phyloP scores from a whole-genome alignment of 805 yeast species.

The Yarrowia sp. region DNA sequence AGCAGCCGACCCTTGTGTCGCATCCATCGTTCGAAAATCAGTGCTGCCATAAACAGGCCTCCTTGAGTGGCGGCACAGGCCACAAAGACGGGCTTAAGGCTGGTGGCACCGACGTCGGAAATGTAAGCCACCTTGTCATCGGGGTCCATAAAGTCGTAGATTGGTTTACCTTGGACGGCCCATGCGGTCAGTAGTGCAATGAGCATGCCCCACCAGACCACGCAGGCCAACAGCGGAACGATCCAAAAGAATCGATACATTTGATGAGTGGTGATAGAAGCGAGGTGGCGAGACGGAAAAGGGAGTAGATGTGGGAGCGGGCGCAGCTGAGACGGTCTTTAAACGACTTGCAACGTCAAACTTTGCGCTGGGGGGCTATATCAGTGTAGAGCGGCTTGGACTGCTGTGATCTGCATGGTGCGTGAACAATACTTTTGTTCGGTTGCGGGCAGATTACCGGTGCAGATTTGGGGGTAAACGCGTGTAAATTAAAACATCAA shows the following conservation, averaged over 20 bases:
- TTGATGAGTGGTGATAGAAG: neutral
- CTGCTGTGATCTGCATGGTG: slow-evolving; percentile 12
- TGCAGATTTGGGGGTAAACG: neutral
- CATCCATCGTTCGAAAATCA: slow-evolving; percentile 59
- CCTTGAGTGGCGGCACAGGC: slow-evolving; percentile 76
- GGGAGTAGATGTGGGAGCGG: neutral
- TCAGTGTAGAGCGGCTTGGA: slow-evolving; percentile 6
- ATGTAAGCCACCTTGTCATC: slow-evolving; percentile 55
- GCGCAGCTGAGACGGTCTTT: neutral
- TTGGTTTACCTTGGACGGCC: slow-evolving; percentile 77
- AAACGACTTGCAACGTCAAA: slow-evolving; percentile 8
- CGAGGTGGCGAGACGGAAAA: neutral
- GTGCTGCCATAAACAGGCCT: slow-evolving; percentile 60
- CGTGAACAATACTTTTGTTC: slow-evolving; percentile 5
- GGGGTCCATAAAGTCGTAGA: slow-evolving; percentile 53
- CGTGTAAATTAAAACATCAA: neutral
- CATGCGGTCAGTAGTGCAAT: slow-evolving; percentile 73
- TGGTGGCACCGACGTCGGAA: slow-evolving; percentile 85
- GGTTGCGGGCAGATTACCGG: neutral
- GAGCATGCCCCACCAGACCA: slow-evolving; percentile 90
- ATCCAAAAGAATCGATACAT: slow-evolving; percentile 35
- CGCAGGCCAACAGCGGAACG: slow-evolving; percentile 61
- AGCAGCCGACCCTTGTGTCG: slow-evolving; percentile 56
- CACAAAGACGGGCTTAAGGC: slow-evolving; percentile 78
- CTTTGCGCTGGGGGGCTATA: slow-evolving; percentile 4